These are phyloP conservation scores for Xylariaceae sp. DNA, from an alignment of 2,329 filamentous ascomycete species.

Conservation along the genomic window DNA sequence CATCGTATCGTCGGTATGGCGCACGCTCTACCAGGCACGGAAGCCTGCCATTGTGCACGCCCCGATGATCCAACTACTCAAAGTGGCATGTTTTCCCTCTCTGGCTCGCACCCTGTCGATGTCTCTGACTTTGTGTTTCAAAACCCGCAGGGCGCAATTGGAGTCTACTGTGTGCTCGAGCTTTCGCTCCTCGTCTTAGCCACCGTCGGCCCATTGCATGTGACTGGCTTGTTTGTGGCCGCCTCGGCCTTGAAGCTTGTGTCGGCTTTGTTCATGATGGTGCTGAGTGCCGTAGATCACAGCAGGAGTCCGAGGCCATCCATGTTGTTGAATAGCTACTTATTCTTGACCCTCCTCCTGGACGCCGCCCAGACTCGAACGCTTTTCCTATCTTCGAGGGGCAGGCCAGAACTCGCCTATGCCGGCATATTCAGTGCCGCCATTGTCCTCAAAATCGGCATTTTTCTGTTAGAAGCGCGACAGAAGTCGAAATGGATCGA, in stretches of 20 bases:
- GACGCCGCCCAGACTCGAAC: constrained; percentile 40
- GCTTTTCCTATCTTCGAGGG: constrained; percentile 31
- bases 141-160: constrained; percentile 19
- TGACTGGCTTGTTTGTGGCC: constrained; percentile 27
- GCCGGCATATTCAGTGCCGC: constrained; percentile 33
- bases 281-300: constrained; percentile 14
- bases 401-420: constrained; percentile 17
- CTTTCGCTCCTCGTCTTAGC: constrained; percentile 27
- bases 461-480: constrained; percentile 35
- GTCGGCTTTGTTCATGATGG: constrained; percentile 20
- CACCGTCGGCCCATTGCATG: constrained; percentile 8
- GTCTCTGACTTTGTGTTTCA: background rate
- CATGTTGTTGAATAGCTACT: constrained; percentile 35
- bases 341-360: constrained; percentile 39
- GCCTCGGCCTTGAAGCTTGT: constrained; percentile 22
- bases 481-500: constrained; percentile 35
- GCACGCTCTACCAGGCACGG: constrained; percentile 22
- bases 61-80: constrained; percentile 24
- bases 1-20: constrained; percentile 28
- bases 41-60: constrained; percentile 31
- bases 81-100: constrained; percentile 21
- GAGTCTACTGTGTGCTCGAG: constrained; percentile 19
- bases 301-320: constrained; percentile 34
- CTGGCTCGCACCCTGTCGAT: background rate
- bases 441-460: constrained; percentile 31